These are phyloP conservation scores for Triangularia verruculosa DNA, from an alignment of 2,329 filamentous ascomycete species.

Conservation along the genomic window DNA sequence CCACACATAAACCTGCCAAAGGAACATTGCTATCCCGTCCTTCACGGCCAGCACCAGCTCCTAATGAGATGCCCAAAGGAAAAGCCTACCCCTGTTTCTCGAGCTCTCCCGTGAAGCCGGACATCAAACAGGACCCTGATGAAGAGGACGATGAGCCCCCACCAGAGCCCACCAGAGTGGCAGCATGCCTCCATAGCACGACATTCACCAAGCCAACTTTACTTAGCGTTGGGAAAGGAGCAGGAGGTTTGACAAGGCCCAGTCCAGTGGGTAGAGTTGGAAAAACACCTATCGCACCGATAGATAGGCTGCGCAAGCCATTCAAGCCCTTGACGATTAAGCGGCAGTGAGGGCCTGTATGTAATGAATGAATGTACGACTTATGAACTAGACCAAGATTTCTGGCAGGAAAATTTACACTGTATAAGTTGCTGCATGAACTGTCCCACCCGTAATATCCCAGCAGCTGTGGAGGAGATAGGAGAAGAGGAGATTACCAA, in stretches of 20 bases:
- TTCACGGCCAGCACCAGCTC: conserved; percentile 19
- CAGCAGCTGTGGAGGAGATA: too few species aligned
- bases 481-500: neutral
- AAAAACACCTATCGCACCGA: conserved; percentile 38
- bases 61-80: conserved; percentile 30
- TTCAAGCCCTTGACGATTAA: conserved; percentile 54
- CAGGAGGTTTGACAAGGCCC: conserved; percentile 44
- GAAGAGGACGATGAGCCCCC: conserved; percentile 31
- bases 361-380: neutral
- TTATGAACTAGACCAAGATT: neutral
- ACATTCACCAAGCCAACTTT: conserved; percentile 42
- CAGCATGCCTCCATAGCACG: conserved; percentile 50
- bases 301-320: conserved; percentile 52
- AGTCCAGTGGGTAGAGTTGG: conserved; percentile 33
- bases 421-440: neutral
- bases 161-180: conserved; percentile 38
- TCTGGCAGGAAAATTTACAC: neutral
- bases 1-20: conserved; percentile 42
- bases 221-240: conserved; percentile 34
- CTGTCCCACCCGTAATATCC: too few species aligned
- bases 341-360: conserved; percentile 29
- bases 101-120: conserved; percentile 46
- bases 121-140: conserved; percentile 23
- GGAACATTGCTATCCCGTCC: conserved; percentile 37
- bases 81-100: conserved; percentile 57